Evolutionary conservation across 306 rosid species (phyloP).

Genomic region (Lathyrus oleraceus): DNA sequence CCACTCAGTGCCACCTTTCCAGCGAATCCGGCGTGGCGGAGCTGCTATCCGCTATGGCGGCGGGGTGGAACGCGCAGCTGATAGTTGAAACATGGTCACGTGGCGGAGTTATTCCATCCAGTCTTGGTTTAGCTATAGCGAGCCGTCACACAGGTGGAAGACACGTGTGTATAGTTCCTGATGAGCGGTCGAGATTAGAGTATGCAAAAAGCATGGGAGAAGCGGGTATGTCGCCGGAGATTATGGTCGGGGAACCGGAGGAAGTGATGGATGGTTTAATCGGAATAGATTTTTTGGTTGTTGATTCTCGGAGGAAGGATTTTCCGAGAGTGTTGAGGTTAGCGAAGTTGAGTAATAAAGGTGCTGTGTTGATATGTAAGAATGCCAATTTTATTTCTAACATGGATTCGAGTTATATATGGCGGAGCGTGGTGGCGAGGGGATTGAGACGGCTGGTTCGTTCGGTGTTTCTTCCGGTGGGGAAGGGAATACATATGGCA

Average conservation of each 20-base stretch:
- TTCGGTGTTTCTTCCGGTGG: conserved; percentile 88
- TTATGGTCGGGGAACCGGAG: conserved; percentile 78
- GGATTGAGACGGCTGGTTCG: conserved; percentile 63
- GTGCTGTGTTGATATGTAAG: conserved; percentile 82
- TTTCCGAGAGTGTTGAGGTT: conserved; percentile 53
- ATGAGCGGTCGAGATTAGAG: conserved; percentile 66
- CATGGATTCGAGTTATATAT: conserved; percentile 47
- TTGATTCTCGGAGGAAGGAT: conserved; percentile 62
- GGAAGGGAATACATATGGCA: conserved; percentile 80
- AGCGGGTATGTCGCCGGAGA: conserved; percentile 50
- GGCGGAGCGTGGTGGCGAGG: conserved; percentile 56
- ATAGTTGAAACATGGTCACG: conserved; percentile 92
- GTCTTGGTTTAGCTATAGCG: conserved; percentile 75
- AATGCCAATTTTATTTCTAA: conserved; percentile 55
- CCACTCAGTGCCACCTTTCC: conserved; percentile 53
- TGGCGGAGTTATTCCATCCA: conserved; percentile 69
- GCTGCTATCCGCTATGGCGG: conserved; percentile 87
- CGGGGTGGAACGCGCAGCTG: conserved; percentile 85
- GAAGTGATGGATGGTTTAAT: conserved; percentile 54
- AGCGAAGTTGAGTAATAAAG: conserved; percentile 69
- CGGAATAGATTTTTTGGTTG: conserved; percentile 81
- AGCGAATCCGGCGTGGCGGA: conserved; percentile 87
- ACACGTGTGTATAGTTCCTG: conserved; percentile 85
- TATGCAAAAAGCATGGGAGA: conserved; percentile 52
- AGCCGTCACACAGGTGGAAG: conserved; percentile 68